Evolutionary conservation across 768 basidiomycete species (phyloP), one percentile per base, ranked within the genome.

Genomic region (Hemileccinum impolitum): DNA sequence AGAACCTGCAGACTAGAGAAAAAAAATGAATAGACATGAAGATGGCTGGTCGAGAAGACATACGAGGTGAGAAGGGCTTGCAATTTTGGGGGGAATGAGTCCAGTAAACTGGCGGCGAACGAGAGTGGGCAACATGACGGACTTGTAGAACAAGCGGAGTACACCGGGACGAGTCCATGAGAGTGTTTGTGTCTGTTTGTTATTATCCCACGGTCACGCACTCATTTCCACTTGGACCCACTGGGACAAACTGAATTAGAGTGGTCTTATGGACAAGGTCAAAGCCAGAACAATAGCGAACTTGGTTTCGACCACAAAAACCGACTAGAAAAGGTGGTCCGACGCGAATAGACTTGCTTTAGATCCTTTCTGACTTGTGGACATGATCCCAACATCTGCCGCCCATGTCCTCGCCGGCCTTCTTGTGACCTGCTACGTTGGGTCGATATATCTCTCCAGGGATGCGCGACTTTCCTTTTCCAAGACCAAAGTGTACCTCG

Each of bases 41-140:
- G 14, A 15, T 4, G n/a, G 2, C 1, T 0, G 1, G 10, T 3
- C 2, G 15, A 3, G 7, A 30, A 11, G 10, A 49, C 59, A 60
- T 69, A 95, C 93, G 51, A 96, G 84, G 58, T 90, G 84, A 44
- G 82, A 79, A 1, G 94, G 92, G 10, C 93, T 90, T 48, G 94
- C 94, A 64, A 97, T 87, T 76, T 97, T 97, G 43, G 94, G 94
- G 35, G 94, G 94, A 59, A 96, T 82, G 50, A 96, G 79, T 47
- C 84, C 82, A 52, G 80, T 81, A 57, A 97, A 84, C 66, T 88
- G 82, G 64, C 90, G 87, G 67, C 90, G 86, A 70, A 85, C 75
- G 72, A 90, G 82, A 46, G 92, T 81, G 56, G 89, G 78, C 73
- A 86, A 81, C 92, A 94, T 94, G 63, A 60, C 75, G 60, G 53